Percentiles rank a stretch among this genome's conserved stretches.
Conservation (phyloP, 345 rosid species). For the Linum lewisii region DNA sequence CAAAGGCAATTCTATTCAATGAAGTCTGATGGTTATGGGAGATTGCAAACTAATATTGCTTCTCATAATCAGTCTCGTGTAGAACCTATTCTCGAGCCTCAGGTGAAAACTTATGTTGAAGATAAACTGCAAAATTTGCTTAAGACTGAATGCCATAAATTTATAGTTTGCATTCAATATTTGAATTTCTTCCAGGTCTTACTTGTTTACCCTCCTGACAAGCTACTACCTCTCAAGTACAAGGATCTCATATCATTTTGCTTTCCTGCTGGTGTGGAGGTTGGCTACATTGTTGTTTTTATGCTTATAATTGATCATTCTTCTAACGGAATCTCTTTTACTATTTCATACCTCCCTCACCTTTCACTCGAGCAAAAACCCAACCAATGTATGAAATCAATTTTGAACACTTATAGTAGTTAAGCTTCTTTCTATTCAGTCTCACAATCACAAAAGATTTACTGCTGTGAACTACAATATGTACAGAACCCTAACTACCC, state of each 20-base stretch:
- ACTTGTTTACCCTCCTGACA: slow-evolving; percentile 85
- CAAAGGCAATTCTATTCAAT: slow-evolving; percentile 48
- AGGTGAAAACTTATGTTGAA: slow-evolving; percentile 33
- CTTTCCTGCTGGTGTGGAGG: slow-evolving; percentile 96
- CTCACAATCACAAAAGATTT: no score
- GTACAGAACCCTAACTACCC: no score
- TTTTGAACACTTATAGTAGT: no score
- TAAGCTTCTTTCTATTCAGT: no score
- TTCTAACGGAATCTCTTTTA: neutral
- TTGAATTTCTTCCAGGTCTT: slow-evolving; percentile 47
- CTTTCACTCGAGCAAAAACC: neutral
- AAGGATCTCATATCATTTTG: slow-evolving; percentile 90
- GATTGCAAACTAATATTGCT: slow-evolving; percentile 39
- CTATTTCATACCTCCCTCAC: neutral
- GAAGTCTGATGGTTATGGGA: slow-evolving; percentile 58
- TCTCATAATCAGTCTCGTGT: slow-evolving; percentile 61
- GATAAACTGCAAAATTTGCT: slow-evolving; percentile 3
- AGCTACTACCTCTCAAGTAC: slow-evolving; percentile 63
- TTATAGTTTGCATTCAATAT: neutral
- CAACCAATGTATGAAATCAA: neutral
- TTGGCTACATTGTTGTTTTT: slow-evolving; percentile 18
- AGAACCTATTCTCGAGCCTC: slow-evolving; percentile 77
- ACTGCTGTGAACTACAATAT: no score
- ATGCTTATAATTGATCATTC: neutral
- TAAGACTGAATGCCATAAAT: slow-evolving; percentile 11